phyloP scores from a whole-genome alignment of 2,329 filamentous ascomycete species.

The Ustulina deusta region DNA sequence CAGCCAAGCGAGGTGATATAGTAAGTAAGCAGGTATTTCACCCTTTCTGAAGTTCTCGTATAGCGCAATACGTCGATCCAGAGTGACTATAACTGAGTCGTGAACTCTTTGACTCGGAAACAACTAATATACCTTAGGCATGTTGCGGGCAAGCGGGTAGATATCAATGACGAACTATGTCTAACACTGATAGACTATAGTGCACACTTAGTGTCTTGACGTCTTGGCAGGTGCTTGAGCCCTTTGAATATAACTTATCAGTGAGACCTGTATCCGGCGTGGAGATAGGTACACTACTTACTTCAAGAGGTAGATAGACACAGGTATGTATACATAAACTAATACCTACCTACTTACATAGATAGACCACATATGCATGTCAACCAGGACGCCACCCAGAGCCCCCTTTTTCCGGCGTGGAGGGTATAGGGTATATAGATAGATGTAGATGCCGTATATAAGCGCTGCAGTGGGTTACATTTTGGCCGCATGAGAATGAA shows the following conservation, averaged over 20 bases:
- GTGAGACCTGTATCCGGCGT: too few species aligned
- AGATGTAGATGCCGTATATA: conserved; percentile 6
- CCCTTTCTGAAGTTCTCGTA: background rate
- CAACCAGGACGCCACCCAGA: background rate
- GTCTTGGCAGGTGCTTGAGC: background rate
- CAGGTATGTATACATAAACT: background rate
- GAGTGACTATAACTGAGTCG: background rate
- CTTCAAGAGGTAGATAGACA: background rate
- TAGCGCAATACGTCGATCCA: background rate
- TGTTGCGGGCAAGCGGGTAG: conserved; percentile 1
- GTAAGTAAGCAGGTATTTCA: background rate
- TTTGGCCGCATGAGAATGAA: conserved; percentile 8
- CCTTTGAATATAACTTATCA: background rate
- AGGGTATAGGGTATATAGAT: background rate
- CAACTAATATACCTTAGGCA: background rate
- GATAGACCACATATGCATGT: background rate
- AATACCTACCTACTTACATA: too few species aligned
- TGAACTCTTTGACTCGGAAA: background rate
- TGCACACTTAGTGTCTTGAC: background rate
- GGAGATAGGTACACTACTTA: background rate
- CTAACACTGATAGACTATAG: background rate
- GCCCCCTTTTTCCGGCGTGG: background rate
- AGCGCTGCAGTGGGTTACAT: conserved; percentile 29
- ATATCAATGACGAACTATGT: background rate
- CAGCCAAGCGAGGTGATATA: background rate